Evolutionary conservation across 2,329 filamentous ascomycete genomes (phyloP).

Genomic region (Pseudogymnoascus sp.): DNA sequence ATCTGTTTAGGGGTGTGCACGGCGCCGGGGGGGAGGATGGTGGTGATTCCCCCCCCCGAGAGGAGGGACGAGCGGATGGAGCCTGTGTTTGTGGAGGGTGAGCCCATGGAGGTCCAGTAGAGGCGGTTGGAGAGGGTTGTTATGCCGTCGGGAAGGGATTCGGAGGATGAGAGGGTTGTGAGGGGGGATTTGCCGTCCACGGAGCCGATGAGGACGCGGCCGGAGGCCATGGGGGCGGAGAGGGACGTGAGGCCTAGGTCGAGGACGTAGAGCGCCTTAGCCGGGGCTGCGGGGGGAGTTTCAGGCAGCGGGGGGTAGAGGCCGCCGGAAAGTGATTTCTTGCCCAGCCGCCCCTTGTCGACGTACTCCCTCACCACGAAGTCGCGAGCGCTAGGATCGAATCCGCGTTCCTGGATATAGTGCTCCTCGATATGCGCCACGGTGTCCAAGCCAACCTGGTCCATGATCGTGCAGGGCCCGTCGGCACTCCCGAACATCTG

Average conservation of each 20-base stretch:
- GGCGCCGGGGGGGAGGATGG: constrained; percentile 35
- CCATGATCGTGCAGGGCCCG: constrained; percentile 34
- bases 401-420: constrained; percentile 27
- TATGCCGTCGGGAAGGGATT: constrained; percentile 37
- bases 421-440: constrained; percentile 33
- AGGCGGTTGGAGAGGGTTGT: constrained; percentile 31
- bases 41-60: constrained; percentile 38
- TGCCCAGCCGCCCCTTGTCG: constrained; percentile 25
- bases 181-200: constrained; percentile 8
- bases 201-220: constrained; percentile 13
- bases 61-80: constrained; percentile 26
- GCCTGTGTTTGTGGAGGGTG: constrained; percentile 18
- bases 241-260: constrained; percentile 13
- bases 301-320: constrained; percentile 11
- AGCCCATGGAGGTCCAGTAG: constrained; percentile 45
- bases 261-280: constrained; percentile 15
- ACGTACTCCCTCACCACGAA: constrained; percentile 28
- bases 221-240: constrained; percentile 10
- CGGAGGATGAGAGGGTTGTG: not conserved
- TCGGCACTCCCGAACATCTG: constrained; percentile 29
- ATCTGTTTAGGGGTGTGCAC: constrained; percentile 44
- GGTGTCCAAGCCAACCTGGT: constrained; percentile 33
- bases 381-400: constrained; percentile 20
- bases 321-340: constrained; percentile 26
- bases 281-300: not conserved